Evolutionary conservation across 164 flowering plant species (phyloP).

Genomic region (Tinospora cordifolia): DNA sequence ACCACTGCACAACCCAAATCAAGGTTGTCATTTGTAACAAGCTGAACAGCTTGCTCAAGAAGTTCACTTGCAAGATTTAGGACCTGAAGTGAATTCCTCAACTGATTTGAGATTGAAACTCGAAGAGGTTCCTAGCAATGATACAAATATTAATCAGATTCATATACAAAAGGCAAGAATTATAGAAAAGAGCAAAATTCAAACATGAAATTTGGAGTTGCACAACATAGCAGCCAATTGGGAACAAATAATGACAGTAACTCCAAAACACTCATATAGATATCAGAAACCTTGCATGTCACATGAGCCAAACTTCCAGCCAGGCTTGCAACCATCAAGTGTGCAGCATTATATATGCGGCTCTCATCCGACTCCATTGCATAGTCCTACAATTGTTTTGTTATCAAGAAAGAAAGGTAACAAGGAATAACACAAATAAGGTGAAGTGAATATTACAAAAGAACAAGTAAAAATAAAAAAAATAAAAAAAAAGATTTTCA

Average conservation of each 20-base stretch:
- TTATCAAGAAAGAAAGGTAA: neutral
- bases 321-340: constrained; percentile 89
- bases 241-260: neutral
- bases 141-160: neutral
- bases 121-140: constrained; percentile 81
- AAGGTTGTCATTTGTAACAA: constrained; percentile 91
- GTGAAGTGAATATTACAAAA: neutral
- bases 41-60: constrained; percentile 70
- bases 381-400: constrained; percentile 54
- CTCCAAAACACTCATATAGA: neutral
- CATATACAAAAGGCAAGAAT: neutral
- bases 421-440: neutral
- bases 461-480: neutral
- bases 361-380: constrained; percentile 93
- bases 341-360: constrained; percentile 85
- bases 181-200: neutral
- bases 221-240: neutral
- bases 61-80: constrained; percentile 47
- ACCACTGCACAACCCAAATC: constrained; percentile 91
- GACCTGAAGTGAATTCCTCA: constrained; percentile 62
- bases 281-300: constrained; percentile 80
- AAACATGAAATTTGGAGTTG: neutral
- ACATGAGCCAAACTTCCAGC: constrained; percentile 99
- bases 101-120: constrained; percentile 62
- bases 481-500: too few species aligned